Evolutionary conservation across 176 grass and related monocot genomes (phyloP).

Genomic region (Carex littledalei): DNA sequence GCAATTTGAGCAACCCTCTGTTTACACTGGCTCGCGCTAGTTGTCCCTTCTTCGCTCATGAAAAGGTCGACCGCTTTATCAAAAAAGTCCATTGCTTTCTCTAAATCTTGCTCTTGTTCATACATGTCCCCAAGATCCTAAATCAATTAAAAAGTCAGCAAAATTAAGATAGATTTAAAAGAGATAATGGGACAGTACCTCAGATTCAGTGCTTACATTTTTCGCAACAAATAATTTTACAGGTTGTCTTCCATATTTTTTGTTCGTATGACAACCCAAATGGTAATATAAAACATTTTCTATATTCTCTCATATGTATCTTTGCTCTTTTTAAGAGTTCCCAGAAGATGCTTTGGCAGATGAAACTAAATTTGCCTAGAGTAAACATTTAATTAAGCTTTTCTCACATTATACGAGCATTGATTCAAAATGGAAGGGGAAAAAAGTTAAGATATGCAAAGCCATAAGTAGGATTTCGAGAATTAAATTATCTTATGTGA

Average conservation of each 20-base stretch:
- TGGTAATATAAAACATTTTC: background rate
- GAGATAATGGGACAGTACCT: background rate
- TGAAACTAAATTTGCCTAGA: background rate
- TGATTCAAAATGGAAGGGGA: background rate
- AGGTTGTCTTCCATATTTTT: background rate
- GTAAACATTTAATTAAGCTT: background rate
- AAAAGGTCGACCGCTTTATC: slow-evolving; percentile 89
- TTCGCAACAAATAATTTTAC: background rate
- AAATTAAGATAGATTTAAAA: background rate
- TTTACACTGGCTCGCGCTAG: slow-evolving; percentile 71
- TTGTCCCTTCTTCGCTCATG: slow-evolving; percentile 73
- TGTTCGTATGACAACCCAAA: background rate
- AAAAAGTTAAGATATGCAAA: background rate
- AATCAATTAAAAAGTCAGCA: slow-evolving; percentile 23
- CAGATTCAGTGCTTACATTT: background rate
- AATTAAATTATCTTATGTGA: background rate
- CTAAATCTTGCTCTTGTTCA: slow-evolving; percentile 85
- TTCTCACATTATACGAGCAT: background rate
- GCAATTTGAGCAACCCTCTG: slow-evolving; percentile 94
- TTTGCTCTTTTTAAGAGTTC: background rate
- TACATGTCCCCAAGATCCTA: slow-evolving; percentile 97
- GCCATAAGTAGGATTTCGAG: background rate
- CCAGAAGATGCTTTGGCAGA: background rate
- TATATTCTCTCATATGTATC: background rate
- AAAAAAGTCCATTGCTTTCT: slow-evolving; percentile 75